phyloP scores from a whole-genome alignment of 2,329 filamentous ascomycete species.

The Colletotrichum scovillei region DNA sequence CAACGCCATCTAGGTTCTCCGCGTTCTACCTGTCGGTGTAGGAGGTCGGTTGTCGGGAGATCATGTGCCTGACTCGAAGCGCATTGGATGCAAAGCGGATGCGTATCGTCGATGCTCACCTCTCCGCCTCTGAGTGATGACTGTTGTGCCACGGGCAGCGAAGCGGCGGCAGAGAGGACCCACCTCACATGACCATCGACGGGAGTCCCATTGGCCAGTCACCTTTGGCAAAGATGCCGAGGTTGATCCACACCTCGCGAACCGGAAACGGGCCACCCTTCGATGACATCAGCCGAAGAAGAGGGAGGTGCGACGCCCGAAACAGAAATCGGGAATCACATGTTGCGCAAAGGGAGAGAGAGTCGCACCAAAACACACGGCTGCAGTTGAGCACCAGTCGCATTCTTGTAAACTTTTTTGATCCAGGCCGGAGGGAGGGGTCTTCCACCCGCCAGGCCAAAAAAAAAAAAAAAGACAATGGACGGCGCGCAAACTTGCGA shows the following conservation, averaged over 20 bases:
- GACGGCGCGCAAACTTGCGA: not conserved
- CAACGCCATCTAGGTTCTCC: not conserved
- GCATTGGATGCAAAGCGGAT: not conserved
- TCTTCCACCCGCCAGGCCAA: not conserved
- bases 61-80: slow-evolving; percentile 10
- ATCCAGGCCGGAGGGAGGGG: not conserved
- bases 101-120: not conserved
- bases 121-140: not conserved
- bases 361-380: slow-evolving; percentile 1
- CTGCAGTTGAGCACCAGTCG: not conserved
- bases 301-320: slow-evolving; percentile 15
- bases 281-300: slow-evolving; percentile 33
- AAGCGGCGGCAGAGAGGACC: not conserved
- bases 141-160: slow-evolving; percentile 4
- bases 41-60: not conserved
- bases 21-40: too few species aligned
- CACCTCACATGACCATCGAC: slow-evolving; percentile 22
- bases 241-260: slow-evolving; percentile 17
- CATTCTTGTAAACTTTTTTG: not conserved
- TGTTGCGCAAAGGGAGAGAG: slow-evolving; percentile 8
- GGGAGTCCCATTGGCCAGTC: slow-evolving; percentile 8
- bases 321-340: slow-evolving; percentile 30
- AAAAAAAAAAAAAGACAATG: slow-evolving; percentile 6
- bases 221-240: slow-evolving; percentile 21
- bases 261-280: slow-evolving; percentile 11